phyloP scores from a whole-genome alignment of 352 stramenopile genomes.

The Pythium sukuiense region DNA sequence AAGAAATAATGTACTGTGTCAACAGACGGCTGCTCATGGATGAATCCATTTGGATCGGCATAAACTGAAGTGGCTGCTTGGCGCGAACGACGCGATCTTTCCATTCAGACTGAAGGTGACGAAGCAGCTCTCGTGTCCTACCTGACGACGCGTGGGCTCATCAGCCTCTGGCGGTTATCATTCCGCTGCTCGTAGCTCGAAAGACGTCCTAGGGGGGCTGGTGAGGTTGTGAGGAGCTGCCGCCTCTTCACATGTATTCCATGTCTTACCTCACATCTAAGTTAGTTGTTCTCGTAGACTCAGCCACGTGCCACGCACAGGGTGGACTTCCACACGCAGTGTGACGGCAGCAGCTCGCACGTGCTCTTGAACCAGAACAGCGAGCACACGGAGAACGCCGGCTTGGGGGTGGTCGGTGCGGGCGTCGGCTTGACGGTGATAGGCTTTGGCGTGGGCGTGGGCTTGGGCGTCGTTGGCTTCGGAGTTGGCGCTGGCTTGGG shows the following conservation, averaged over 20 bases:
- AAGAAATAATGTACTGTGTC: neutral
- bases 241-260: neutral
- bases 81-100: too few species aligned
- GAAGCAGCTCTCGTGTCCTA: too few species aligned
- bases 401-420: neutral
- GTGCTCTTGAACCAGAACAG: conserved; percentile 12
- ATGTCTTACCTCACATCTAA: neutral
- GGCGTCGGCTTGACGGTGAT: neutral
- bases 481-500: neutral
- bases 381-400: conserved; percentile 8
- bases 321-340: conserved; percentile 9
- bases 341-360: conserved; percentile 7
- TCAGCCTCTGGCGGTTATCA: too few species aligned
- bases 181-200: too few species aligned
- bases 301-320: conserved; percentile 1
- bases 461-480: neutral
- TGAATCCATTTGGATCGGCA: neutral
- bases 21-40: neutral
- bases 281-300: neutral
- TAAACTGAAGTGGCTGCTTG: neutral
- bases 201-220: too few species aligned
- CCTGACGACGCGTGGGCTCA: too few species aligned
- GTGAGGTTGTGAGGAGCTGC: too few species aligned
- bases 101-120: too few species aligned
- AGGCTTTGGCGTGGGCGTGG: neutral